Evolutionary conservation across 805 yeast species (phyloP), one percentile per base, ranked within the genome.

Genomic region (Zygosaccharomyces gambellarensis): DNA sequence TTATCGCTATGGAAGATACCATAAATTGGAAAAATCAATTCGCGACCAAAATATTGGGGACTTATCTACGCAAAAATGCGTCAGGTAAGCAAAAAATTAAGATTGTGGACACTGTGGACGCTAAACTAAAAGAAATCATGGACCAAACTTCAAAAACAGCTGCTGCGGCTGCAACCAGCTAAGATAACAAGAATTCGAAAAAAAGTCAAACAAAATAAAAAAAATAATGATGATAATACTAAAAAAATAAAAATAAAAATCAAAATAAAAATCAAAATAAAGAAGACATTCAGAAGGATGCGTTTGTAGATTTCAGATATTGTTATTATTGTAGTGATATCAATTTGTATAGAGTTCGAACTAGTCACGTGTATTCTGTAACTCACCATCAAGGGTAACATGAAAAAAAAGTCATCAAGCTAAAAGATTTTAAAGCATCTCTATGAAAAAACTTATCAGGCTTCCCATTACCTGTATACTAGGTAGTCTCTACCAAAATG

Each of bases 81-180:
- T 47, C 58, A 2, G 59, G 53, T 7, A 53, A 41, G 29, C 68
- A 48, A 54, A 76, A 58, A 45, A 65, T 49, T 47, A 55, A 51
- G 5, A 39, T 52, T 17, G 57, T 57, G n/a, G 47, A 57, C n/a
- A 59, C 65, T 0, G 64, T 64, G 1, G 67, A 68, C 12, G 65
- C 68, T 45, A 62, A 65, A 44, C 56, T 73, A 30, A 44, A 55
- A 41, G 57, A 54, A 12, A 62, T 63, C 22, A 43, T 63, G 38
- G 45, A 50, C 5, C 46, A 45, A 19, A 53, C 60, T 2, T 52
- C 60, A 7, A 56, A 47, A 39, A 48, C 39, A 11, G 32, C 47
- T 3, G 42, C 48, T 12, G 34, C 56, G 9, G 27, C 54, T 22
- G 42, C 52, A 38, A 43, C 47, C 12, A 43, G 43, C 30, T 51